These are phyloP conservation scores for Saturnispora sekii DNA, from an alignment of 805 yeast species.

Conservation along the genomic window DNA sequence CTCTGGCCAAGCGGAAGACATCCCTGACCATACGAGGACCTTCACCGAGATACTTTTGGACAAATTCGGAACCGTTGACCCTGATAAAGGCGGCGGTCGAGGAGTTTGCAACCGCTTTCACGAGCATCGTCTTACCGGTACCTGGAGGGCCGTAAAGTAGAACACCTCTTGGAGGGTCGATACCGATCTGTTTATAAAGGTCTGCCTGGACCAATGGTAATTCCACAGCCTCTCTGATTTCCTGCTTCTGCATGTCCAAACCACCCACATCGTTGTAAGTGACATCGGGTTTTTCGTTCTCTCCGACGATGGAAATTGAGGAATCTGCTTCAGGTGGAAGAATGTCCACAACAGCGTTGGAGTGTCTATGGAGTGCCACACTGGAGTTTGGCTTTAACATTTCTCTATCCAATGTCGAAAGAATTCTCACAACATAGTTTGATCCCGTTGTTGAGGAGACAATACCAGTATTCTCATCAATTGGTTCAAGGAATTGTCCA, in stretches of 20 bases:
- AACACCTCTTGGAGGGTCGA: slow-evolving; percentile 98
- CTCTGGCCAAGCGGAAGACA: slow-evolving; percentile 93
- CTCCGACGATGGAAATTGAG: slow-evolving; percentile 88
- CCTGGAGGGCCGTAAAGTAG: slow-evolving; percentile 99
- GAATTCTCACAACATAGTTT: slow-evolving; percentile 89
- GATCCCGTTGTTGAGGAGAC: slow-evolving; percentile 97
- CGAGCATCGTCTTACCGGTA: slow-evolving; percentile 98
- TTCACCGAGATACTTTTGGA: slow-evolving; percentile 96
- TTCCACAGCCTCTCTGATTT: slow-evolving; percentile 97
- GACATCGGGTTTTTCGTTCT: slow-evolving; percentile 85
- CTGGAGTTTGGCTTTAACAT: slow-evolving; percentile 88
- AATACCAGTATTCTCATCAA: slow-evolving; percentile 92
- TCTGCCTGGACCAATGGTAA: slow-evolving; percentile 94
- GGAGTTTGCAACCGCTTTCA: slow-evolving; percentile 96
- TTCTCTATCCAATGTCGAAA: slow-evolving; percentile 92
- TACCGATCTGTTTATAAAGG: slow-evolving; percentile 92
- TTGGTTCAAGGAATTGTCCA: slow-evolving; percentile 96
- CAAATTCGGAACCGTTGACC: slow-evolving; percentile 96
- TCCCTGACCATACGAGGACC: slow-evolving; percentile 99
- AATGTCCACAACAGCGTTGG: slow-evolving; percentile 94
- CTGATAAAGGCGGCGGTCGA: slow-evolving; percentile 94
- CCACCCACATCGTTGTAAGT: slow-evolving; percentile 99
- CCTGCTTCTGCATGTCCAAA: slow-evolving; percentile 97
- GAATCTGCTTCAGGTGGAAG: slow-evolving; percentile 99
- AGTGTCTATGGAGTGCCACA: slow-evolving; percentile 96